A percentile compares a stretch with the other conserved stretches of the same genome.
These are phyloP conservation scores for Rugosomyces carneus DNA, from an alignment of 1,284 basidiomycete species.

Conservation along the genomic window DNA sequence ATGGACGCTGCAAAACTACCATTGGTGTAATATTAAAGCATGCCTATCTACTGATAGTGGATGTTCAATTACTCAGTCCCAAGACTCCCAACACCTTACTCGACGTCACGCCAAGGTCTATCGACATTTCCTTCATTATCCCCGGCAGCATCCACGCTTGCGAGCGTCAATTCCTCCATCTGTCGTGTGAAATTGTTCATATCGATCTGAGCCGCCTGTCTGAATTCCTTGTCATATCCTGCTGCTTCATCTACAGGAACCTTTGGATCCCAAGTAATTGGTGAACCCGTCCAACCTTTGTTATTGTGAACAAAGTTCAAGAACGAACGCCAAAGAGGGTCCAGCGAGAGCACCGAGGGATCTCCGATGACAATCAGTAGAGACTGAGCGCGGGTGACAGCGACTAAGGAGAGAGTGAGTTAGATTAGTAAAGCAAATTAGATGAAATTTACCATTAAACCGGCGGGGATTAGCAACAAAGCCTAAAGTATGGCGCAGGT, in stretches of 20 bases:
- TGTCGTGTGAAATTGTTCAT: slow-evolving; percentile 47
- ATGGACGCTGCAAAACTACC: no score
- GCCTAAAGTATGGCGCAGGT: slow-evolving; percentile 52
- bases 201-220: slow-evolving; percentile 32
- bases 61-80: no score
- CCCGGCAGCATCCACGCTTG: slow-evolving; percentile 29
- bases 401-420: slow-evolving; percentile 16
- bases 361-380: slow-evolving; percentile 55
- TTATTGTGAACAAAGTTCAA: slow-evolving; percentile 42
- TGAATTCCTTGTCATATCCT: slow-evolving; percentile 30
- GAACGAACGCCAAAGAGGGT: slow-evolving; percentile 48
- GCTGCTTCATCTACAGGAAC: slow-evolving; percentile 32
- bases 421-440: neutral
- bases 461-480: slow-evolving; percentile 59
- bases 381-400: slow-evolving; percentile 46
- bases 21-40: no score
- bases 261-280: slow-evolving; percentile 44
- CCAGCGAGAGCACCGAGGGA: slow-evolving; percentile 42
- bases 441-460: slow-evolving; percentile 47
- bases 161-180: slow-evolving; percentile 39
- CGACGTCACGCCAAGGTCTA: slow-evolving; percentile 34
- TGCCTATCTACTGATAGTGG: no score
- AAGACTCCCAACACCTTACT: slow-evolving; percentile 4
- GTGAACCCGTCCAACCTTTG: slow-evolving; percentile 42
- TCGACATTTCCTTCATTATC: slow-evolving; percentile 44